Conservation (phyloP, 495 filamentous ascomycete species). For the Immersiella caudata region DNA sequence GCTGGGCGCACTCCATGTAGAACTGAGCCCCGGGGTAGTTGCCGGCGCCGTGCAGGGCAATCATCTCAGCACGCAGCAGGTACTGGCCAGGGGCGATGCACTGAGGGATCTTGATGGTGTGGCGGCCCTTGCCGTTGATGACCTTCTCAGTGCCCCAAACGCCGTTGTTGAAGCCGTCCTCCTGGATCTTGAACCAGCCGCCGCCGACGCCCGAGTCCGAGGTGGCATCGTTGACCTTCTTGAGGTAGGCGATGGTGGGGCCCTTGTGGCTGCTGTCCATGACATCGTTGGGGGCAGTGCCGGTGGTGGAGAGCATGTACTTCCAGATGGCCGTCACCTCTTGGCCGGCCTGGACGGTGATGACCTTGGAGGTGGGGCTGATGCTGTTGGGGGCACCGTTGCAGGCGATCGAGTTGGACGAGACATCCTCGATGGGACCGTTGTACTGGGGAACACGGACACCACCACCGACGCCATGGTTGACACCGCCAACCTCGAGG, state of each 20-base stretch:
- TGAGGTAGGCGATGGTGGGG: constrained; percentile 53
- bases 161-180: constrained; percentile 46
- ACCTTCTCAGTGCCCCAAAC: constrained; percentile 50
- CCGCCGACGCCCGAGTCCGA: constrained; percentile 45
- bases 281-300: constrained; percentile 46
- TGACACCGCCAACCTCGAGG: constrained; percentile 35
- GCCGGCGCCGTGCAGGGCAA: constrained; percentile 53
- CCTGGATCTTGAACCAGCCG: constrained; percentile 57
- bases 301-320: constrained; percentile 46
- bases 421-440: constrained; percentile 57
- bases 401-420: constrained; percentile 53
- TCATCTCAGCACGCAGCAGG: constrained; percentile 57
- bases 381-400: constrained; percentile 60
- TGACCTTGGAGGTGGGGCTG: constrained; percentile 39
- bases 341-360: constrained; percentile 36
- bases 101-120: constrained; percentile 47
- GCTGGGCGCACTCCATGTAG: constrained; percentile 56
- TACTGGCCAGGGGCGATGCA: constrained; percentile 53
- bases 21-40: constrained; percentile 53
- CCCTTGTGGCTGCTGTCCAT: constrained; percentile 52
- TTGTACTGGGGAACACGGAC: constrained; percentile 38
- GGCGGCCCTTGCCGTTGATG: constrained; percentile 51
- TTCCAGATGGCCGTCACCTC: constrained; percentile 48
- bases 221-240: constrained; percentile 51
- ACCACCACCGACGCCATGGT: constrained; percentile 33